Conservation (phyloP, 1,139 yeast genomes). For the Tardiomyces depauwii region DNA sequence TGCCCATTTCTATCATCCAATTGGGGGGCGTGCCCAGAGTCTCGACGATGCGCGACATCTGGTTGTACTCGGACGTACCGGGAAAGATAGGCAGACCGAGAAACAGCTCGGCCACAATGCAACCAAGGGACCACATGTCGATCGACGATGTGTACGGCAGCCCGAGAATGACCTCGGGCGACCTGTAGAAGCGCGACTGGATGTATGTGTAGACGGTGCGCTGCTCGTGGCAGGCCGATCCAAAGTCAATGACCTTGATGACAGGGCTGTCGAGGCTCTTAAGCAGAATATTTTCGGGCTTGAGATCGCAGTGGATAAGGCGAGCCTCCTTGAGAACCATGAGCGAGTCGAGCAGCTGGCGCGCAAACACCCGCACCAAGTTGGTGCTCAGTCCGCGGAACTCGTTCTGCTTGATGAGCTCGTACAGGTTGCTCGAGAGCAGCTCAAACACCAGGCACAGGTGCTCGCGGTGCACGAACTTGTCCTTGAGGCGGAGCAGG, state of each 20-base stretch:
- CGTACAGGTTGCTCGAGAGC: conserved; percentile 79
- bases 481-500: conserved; percentile 70
- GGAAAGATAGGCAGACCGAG: conserved; percentile 93
- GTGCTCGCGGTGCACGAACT: conserved; percentile 87
- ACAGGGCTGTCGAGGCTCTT: conserved; percentile 79
- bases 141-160: conserved; percentile 79
- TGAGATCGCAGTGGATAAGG: conserved; percentile 88
- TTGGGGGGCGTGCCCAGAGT: conserved; percentile 83
- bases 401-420: conserved; percentile 83
- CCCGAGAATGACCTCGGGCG: conserved; percentile 92
- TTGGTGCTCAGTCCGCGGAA: conserved; percentile 83
- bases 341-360: conserved; percentile 72
- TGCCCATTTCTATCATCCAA: conserved; percentile 96
- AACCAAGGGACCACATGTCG: conserved; percentile 98
- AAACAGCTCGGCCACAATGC: conserved; percentile 89
- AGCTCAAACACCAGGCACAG: conserved; percentile 87
- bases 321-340: conserved; percentile 72
- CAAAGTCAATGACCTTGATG: conserved; percentile 90
- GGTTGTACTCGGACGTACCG: conserved; percentile 90
- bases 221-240: conserved; percentile 89
- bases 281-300: conserved; percentile 86
- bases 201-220: conserved; percentile 89
- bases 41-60: conserved; percentile 68
- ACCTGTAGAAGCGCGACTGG: conserved; percentile 88
- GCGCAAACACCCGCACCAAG: conserved; percentile 64